Conservation (phyloP, 2,329 filamentous ascomycete genomes). For the Chrysoporthe austroafricana region DNA sequence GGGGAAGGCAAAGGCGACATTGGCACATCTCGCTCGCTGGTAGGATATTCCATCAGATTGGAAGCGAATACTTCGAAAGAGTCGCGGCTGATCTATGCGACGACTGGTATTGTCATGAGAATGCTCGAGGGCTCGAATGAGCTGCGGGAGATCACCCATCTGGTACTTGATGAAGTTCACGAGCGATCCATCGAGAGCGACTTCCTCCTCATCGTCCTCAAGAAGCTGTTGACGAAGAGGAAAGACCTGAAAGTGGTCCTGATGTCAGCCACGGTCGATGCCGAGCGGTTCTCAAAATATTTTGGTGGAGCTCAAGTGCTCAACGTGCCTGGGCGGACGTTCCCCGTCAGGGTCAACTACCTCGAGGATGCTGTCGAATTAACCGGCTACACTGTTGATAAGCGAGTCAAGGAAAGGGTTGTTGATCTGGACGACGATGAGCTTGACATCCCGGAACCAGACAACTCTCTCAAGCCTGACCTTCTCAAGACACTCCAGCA, state of each 20-base stretch:
- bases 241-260: conserved; percentile 89
- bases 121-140: conserved; percentile 93
- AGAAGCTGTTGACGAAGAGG: conserved; percentile 75
- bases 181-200: conserved; percentile 96
- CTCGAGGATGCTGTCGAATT: conserved; percentile 91
- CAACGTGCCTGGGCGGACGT: conserved; percentile 90
- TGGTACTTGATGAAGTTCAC: conserved; percentile 97
- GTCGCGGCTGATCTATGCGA: conserved; percentile 88
- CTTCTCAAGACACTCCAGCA: conserved; percentile 67
- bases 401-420: conserved; percentile 56
- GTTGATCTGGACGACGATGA: conserved; percentile 64
- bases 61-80: conserved; percentile 84
- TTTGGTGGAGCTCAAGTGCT: conserved; percentile 84
- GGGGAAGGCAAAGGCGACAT: conserved; percentile 83
- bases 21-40: conserved; percentile 79
- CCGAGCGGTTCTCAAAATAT: conserved; percentile 87
- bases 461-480: conserved; percentile 57
- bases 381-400: conserved; percentile 71
- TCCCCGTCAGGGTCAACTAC: conserved; percentile 85
- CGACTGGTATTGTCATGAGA: conserved; percentile 89
- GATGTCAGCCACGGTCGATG: conserved; percentile 97
- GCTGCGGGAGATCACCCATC: conserved; percentile 85
- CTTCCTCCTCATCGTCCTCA: conserved; percentile 89
- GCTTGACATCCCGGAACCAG: conserved; percentile 52
- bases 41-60: conserved; percentile 92